Percentiles rank a stretch among this genome's conserved stretches.
Conservation (phyloP, 371 early-diverging fungal species). For the Mucor velutinosus region DNA sequence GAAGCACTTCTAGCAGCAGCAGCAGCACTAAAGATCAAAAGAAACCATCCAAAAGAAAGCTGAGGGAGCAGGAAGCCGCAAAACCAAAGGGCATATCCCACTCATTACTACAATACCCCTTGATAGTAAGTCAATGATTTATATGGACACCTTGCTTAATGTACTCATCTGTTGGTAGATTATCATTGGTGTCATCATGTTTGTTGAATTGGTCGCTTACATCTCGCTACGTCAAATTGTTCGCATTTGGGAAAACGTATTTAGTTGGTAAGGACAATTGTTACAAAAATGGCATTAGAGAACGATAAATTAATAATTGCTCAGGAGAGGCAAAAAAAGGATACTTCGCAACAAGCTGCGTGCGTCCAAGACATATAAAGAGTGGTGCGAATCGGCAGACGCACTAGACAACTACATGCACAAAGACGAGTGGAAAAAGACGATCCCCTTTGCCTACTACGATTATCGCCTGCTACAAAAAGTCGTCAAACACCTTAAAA, state of each 20-base stretch:
- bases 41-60: slow-evolving; percentile 29
- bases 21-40: slow-evolving; percentile 16
- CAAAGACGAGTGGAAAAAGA: slow-evolving; percentile 74
- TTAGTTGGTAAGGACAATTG: slow-evolving; percentile 57
- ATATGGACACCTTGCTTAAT: no score
- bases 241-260: slow-evolving; percentile 70
- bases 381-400: slow-evolving; percentile 75
- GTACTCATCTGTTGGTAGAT: slow-evolving; percentile 34
- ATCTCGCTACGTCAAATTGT: slow-evolving; percentile 73
- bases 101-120: slow-evolving; percentile 60
- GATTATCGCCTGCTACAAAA: slow-evolving; percentile 72
- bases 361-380: slow-evolving; percentile 60
- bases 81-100: slow-evolving; percentile 53
- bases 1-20: not conserved
- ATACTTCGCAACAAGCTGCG: slow-evolving; percentile 53
- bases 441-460: slow-evolving; percentile 65
- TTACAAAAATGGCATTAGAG: not conserved
- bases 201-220: slow-evolving; percentile 72
- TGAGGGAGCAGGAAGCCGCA: slow-evolving; percentile 31
- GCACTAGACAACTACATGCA: slow-evolving; percentile 70
- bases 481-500: slow-evolving; percentile 55
- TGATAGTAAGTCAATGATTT: slow-evolving; percentile 50
- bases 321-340: slow-evolving; percentile 62
- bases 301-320: not conserved
- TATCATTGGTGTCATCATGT: slow-evolving; percentile 60